Base-by-base conservation (phyloP, 129 eudicot genomes). In the Lactuca sativa region DNA sequence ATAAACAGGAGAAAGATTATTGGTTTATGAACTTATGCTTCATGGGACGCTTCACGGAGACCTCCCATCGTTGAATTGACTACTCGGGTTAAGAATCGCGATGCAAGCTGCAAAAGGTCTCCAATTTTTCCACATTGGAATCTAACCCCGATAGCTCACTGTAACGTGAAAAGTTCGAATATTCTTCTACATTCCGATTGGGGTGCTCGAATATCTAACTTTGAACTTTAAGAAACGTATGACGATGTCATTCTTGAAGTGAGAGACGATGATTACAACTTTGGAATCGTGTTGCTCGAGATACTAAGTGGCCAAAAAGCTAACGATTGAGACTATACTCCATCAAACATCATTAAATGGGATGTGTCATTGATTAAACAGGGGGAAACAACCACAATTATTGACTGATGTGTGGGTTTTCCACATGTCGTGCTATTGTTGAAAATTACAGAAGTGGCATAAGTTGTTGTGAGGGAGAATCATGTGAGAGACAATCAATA, bases 81-180 rank as follows among this genome's bases (percentile, higher is more conserved):
- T 66, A 18, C 82, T 81, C 43, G 58, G 97, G 73, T 64, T 93
- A 56, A 78, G 84, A 69, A 85, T 93, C 16, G 92, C 87, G 3
- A 70, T 87, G 90, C 99, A 93, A 80, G 88, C 97, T 47, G 95
- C 97, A n/a, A 93, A 89, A 71, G 99, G 99, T 36, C 82, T 93
- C 7, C 92, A 85, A 74, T 93, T 85, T 73, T 87, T 90, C 52
- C 99, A 93, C 70, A 83, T 74, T 14, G 95, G 87, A 55, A 77
- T 73, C 58, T 67, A 56, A 33, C 95, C 95, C 93, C 97, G 4
- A 86, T 93, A 7, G 87, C 82, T 4, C 99, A 93, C 64, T 95
- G 86, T 0, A 88, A 87, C 63, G 82, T 93, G 0, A 89, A 85
- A 71, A 86, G 90, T 65, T 93, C 97, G 13, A 93, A 90, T 32